Conservation (phyloP, 2,329 filamentous ascomycete genomes). For the Cladosporium sp. region DNA sequence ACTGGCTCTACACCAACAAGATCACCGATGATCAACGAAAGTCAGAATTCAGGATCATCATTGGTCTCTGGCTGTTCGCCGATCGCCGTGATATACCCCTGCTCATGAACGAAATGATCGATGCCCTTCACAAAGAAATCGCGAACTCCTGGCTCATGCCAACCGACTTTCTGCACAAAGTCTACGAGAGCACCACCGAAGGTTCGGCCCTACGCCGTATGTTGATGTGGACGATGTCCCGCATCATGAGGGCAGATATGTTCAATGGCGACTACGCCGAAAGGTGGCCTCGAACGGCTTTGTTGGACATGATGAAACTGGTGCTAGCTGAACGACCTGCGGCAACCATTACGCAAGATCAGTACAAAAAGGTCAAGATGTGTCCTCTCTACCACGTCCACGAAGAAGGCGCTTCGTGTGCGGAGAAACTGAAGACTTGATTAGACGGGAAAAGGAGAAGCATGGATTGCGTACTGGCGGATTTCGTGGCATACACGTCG, state of each 20-base stretch:
- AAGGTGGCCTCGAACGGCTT: background rate
- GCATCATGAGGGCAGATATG: background rate
- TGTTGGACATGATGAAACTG: background rate
- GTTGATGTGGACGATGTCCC: background rate
- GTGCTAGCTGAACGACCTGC: background rate
- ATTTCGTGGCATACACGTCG: background rate
- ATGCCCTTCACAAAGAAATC: background rate
- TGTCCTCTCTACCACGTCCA: background rate
- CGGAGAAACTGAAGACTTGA: background rate
- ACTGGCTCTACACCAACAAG: background rate
- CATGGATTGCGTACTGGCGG: background rate
- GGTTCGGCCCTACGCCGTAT: background rate
- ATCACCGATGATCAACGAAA: background rate
- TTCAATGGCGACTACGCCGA: background rate
- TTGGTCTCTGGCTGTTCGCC: conserved; percentile 20
- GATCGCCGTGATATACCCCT: conserved; percentile 24
- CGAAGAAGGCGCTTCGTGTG: background rate
- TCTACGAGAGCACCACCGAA: background rate
- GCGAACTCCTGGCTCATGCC: background rate
- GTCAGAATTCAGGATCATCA: background rate
- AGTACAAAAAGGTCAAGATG: background rate
- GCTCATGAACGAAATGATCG: conserved; percentile 21
- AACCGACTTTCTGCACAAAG: background rate
- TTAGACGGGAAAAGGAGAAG: background rate
- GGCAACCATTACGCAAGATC: no score